phyloP scores from a whole-genome alignment of 768 basidiomycete genomes.

The Terana coerulea region DNA sequence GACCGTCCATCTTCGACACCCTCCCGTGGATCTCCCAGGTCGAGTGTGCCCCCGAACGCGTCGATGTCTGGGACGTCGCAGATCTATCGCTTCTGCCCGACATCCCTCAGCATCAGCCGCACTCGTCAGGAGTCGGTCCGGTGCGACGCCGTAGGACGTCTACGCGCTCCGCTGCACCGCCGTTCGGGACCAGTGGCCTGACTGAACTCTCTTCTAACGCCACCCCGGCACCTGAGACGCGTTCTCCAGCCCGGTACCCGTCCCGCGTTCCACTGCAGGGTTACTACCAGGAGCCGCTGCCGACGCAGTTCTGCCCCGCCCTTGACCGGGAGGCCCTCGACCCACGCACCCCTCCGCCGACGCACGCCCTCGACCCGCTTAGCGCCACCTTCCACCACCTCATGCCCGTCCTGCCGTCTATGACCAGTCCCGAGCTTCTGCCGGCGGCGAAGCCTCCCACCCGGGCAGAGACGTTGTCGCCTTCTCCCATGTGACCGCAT shows the following conservation, averaged over 20 bases:
- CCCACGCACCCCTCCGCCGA: slow-evolving; percentile 33
- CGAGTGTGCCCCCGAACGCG: slow-evolving; percentile 39
- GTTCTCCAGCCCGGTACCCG: not conserved
- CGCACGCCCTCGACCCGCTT: slow-evolving; percentile 40
- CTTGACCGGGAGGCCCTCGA: slow-evolving; percentile 10
- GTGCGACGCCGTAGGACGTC: slow-evolving; percentile 50
- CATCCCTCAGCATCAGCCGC: slow-evolving; percentile 14
- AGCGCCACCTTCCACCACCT: slow-evolving; percentile 53
- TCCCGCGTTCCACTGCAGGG: not conserved
- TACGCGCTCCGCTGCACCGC: slow-evolving; percentile 9
- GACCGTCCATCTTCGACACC: slow-evolving; percentile 47
- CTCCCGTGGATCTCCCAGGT: slow-evolving; percentile 67
- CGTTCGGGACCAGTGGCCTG: slow-evolving; percentile 6
- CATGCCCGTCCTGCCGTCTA: slow-evolving; percentile 50
- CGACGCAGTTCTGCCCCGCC: slow-evolving; percentile 7
- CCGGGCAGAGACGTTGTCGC: not conserved
- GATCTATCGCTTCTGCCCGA: slow-evolving; percentile 58
- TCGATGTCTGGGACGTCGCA: slow-evolving; percentile 52
- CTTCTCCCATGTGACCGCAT: slow-evolving; percentile 8
- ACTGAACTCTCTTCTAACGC: not conserved
- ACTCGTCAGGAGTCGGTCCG: slow-evolving; percentile 41
- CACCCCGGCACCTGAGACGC: not conserved
- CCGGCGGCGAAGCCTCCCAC: not conserved
- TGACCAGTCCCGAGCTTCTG: not conserved
- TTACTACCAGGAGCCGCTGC: not conserved